Conservation (phyloP, 345 rosid species). For the Citrus australasica region DNA sequence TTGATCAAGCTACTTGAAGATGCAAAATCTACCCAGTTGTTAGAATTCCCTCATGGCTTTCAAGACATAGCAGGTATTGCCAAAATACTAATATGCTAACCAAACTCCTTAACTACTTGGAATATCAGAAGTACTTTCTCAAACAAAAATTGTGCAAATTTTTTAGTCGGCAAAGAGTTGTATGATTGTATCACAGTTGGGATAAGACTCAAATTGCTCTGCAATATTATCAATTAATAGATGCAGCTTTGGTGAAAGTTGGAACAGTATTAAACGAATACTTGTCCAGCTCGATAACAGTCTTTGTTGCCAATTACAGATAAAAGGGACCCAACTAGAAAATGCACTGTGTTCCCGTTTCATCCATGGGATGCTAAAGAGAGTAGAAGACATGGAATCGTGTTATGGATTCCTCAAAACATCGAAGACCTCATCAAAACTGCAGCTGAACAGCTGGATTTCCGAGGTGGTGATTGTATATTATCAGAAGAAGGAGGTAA, state of each 20-base stretch:
- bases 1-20: slow-evolving; percentile 75
- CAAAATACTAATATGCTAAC: not conserved
- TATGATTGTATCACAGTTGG: not conserved
- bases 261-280: too few relatives aligned
- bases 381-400: slow-evolving; percentile 51
- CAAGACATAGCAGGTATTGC: slow-evolving; percentile 49
- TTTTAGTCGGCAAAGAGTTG: not conserved
- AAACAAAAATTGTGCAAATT: too few relatives aligned
- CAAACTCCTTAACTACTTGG: not conserved
- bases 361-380: slow-evolving; percentile 54
- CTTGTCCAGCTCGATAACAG: not conserved
- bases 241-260: not conserved
- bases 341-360: slow-evolving; percentile 75
- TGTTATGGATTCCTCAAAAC: slow-evolving; percentile 64
- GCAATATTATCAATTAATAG: not conserved
- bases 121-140: too few relatives aligned
- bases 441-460: slow-evolving; percentile 51
- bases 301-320: slow-evolving; percentile 30
- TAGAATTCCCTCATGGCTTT: slow-evolving; percentile 29
- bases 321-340: slow-evolving; percentile 29
- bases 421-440: slow-evolving; percentile 47
- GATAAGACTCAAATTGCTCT: not conserved
- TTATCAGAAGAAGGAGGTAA: slow-evolving; percentile 69
- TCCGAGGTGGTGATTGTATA: slow-evolving; percentile 38
- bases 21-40: slow-evolving; percentile 42